Conservation (phyloP, 2,329 filamentous ascomycete species). For the Venturiaceae sp. region DNA sequence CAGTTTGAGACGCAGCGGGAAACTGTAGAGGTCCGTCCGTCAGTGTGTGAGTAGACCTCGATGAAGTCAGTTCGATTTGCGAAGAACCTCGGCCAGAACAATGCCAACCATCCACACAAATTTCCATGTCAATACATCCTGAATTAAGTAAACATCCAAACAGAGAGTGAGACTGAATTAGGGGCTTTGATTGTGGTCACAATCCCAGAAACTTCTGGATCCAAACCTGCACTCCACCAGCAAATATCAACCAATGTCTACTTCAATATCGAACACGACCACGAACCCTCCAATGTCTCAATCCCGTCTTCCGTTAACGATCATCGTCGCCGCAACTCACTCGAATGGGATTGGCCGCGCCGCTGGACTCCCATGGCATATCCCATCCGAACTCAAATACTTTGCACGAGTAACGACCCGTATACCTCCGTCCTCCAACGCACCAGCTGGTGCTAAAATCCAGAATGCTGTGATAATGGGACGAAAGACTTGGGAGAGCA, state of each 20-base stretch:
- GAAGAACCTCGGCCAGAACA: neutral
- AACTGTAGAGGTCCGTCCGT: neutral
- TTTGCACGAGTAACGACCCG: slow-evolving; percentile 80
- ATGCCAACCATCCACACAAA: too few relatives aligned
- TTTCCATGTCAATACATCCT: neutral
- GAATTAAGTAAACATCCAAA: too few relatives aligned
- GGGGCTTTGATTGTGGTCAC: too few relatives aligned
- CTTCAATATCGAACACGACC: neutral
- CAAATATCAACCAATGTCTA: neutral
- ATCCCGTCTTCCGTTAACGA: slow-evolving; percentile 54
- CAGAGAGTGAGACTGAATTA: too few relatives aligned
- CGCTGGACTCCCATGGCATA: slow-evolving; percentile 72
- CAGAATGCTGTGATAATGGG: slow-evolving; percentile 82
- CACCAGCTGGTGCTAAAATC: neutral
- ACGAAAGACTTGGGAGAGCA: slow-evolving; percentile 90
- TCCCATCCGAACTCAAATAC: slow-evolving; percentile 89
- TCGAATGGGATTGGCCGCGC: slow-evolving; percentile 69
- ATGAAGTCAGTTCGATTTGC: neutral
- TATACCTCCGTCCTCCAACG: slow-evolving; percentile 23
- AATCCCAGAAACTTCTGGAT: too few relatives aligned
- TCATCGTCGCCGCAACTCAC: slow-evolving; percentile 88
- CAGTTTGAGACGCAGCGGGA: neutral
- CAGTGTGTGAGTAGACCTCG: neutral
- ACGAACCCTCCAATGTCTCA: neutral
- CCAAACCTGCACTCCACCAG: neutral